These are phyloP conservation scores for Chaetomium strumarium DNA, from an alignment of 2,329 filamentous ascomycete genomes.

Conservation along the genomic window DNA sequence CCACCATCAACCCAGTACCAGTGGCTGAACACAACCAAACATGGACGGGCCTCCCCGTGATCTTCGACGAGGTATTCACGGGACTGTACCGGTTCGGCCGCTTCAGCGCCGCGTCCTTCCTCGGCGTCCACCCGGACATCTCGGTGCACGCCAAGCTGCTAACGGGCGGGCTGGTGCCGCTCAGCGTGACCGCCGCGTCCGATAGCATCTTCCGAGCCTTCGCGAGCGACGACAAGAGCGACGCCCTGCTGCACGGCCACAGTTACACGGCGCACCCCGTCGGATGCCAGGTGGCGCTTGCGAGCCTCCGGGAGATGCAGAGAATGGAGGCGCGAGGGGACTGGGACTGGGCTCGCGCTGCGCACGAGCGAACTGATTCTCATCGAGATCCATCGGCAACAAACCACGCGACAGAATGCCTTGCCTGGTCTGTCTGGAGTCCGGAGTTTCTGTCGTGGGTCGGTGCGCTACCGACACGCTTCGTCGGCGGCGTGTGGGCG, in stretches of 20 bases:
- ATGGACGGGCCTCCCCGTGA: slow-evolving; percentile 71
- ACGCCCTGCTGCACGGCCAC: slow-evolving; percentile 76
- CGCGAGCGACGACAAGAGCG: slow-evolving; percentile 64
- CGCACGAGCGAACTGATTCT: not conserved
- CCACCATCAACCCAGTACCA: no score
- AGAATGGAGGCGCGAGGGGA: slow-evolving; percentile 48
- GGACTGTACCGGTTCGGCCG: slow-evolving; percentile 76
- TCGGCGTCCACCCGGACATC: slow-evolving; percentile 64
- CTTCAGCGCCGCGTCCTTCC: slow-evolving; percentile 63
- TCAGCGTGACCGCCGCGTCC: slow-evolving; percentile 71
- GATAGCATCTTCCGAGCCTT: slow-evolving; percentile 69
- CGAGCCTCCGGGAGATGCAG: slow-evolving; percentile 55
- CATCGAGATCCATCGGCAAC: not conserved
- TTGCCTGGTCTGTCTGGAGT: slow-evolving; percentile 47
- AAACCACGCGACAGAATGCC: not conserved
- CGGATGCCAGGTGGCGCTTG: slow-evolving; percentile 72
- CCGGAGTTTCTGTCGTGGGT: slow-evolving; percentile 51
- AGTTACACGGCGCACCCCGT: slow-evolving; percentile 82
- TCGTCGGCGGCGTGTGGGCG: slow-evolving; percentile 68
- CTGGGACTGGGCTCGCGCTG: slow-evolving; percentile 51
- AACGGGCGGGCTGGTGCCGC: slow-evolving; percentile 71
- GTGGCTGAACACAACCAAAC: slow-evolving; percentile 24
- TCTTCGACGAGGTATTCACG: slow-evolving; percentile 86
- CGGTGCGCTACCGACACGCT: not conserved
- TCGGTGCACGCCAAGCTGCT: slow-evolving; percentile 78